Conservation (phyloP, 805 yeast species). For the Metschnikowia lunata region DNA sequence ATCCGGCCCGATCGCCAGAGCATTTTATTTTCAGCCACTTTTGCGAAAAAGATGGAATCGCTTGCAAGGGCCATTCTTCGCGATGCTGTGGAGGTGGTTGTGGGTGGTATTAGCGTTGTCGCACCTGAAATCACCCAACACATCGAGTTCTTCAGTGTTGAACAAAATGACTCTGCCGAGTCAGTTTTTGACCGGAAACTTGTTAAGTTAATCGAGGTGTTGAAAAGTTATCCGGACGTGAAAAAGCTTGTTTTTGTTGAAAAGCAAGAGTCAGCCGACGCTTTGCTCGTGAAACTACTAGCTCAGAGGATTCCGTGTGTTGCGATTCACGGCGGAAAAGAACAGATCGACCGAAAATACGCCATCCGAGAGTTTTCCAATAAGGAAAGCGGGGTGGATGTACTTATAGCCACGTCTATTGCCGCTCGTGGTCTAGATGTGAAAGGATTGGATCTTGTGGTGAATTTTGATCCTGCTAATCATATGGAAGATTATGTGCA, state of each 20-base stretch:
- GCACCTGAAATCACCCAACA: constrained; percentile 75
- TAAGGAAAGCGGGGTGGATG: constrained; percentile 51
- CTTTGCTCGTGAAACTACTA: constrained; percentile 50
- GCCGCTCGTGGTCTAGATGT: constrained; percentile 96
- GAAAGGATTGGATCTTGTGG: constrained; percentile 73
- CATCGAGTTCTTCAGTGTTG: constrained; percentile 54
- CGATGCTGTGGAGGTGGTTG: constrained; percentile 69
- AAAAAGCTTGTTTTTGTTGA: constrained; percentile 82
- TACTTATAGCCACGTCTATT: constrained; percentile 86
- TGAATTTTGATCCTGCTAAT: constrained; percentile 55
- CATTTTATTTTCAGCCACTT: constrained; percentile 90
- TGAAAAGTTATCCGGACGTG: constrained; percentile 46
- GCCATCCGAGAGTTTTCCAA: constrained; percentile 64
- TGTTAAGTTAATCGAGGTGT: constrained; percentile 44
- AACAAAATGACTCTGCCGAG: constrained; percentile 17
- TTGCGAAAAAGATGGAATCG: constrained; percentile 73
- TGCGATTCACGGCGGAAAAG: constrained; percentile 89
- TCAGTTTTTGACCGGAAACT: constrained; percentile 42
- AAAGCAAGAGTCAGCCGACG: constrained; percentile 82
- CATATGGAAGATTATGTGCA: constrained; percentile 90
- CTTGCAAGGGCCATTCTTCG: constrained; percentile 63
- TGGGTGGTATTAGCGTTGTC: constrained; percentile 77
- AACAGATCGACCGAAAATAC: constrained; percentile 73
- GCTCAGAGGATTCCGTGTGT: constrained; percentile 54
- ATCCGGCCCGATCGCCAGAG: constrained; percentile 85